Base-by-base conservation (phyloP, 129 eudicot genomes). In the Daucus carota region DNA sequence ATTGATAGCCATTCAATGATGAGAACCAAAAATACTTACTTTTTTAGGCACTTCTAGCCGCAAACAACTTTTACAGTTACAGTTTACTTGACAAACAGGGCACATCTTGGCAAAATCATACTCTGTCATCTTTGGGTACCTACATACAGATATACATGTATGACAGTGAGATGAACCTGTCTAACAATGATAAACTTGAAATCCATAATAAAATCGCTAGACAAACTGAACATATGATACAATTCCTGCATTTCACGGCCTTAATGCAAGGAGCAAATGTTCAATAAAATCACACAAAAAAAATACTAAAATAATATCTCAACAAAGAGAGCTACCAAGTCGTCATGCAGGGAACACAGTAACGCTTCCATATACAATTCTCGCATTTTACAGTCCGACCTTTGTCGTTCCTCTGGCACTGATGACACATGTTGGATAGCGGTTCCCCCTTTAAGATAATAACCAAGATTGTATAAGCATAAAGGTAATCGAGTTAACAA, bases 391-490 rank as follows among this genome's bases (percentile, higher is more conserved):
- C 93, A 79, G 88, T 92, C 12, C 81, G 65, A 24, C 97, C 97
- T 73, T 90, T 93, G 66, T 90, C 98, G 50, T 87, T 90, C 87
- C 97, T 90, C 81, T 90, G 85, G 80, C 98, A 93, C 83, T 90
- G 98, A 81, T 90, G 98, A 57, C 98, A 93, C 91, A 82, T 88
- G 29, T 63, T 79, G 0, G 88, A 83, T 41, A 72, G 20, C 43
- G 26, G 12, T 20, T 70, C 72, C 43, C 88, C 90, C 96, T 89
- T 24, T 50, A 12, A 67, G 26, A 36, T 40, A 8, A 50, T 17
- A 72, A 18, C 57, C 44, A 38, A 54, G 44, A n/a, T 3, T 26
- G 5, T 29, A 29, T 63, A 57, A 57, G 28, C 32, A 54, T 20
- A 22, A 54, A 8, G 65, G 5, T 57, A 57, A 54, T 54, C 31